Base-by-base conservation (phyloP, 2,329 filamentous ascomycete genomes). In the Ophiostoma sp. region DNA sequence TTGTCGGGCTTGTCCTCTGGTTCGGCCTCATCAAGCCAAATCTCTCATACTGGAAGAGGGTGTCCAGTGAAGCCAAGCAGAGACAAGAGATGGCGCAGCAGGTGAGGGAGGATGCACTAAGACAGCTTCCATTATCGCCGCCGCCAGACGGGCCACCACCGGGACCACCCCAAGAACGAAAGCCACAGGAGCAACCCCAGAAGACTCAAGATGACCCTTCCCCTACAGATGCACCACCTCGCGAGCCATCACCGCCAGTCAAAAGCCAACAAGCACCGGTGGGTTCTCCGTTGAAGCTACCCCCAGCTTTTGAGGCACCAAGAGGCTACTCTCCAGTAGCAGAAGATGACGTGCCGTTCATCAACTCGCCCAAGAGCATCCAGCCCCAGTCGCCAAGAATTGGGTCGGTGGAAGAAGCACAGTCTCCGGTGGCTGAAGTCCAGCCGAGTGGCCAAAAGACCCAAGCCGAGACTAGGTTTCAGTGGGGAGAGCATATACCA, bases 1-100 rank as follows among this genome's bases (percentile, higher is more conserved):
- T 76, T 12, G 55, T 80, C 2, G 69, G 73, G 0, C 52, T 79
- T 12, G 66, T 75, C 4, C 76, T 76, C 49, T 81, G 77, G 73
- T 78, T 75, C 58, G 27, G 69, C 5, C 45, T 73, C 7, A 60
- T 70, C 60, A 65, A 66, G n/a, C 71, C 71, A 2, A 64, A 60
- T 4, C 14, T 63, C 16, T 60, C 41, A 40, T 64, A 64, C 42
- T 44, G 41, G 63, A 16, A 64, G 9, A 38, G 42, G 5, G 36
- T 49, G 0, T 47, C 62, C 16, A 49, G n/a, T 4, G 60, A 40
- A 5, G 52, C 62, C 11, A 55, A 45, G 58, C 47, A n/a, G 14
- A 5, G n/a, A 14, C 47, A 58, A 12, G 38, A 58, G 40, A 7
- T 64, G 16, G 52, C 41, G 42, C 40, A 60, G 42, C 55, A 49